Evolutionary conservation across 106 monocot species (phyloP), one percentile per base, ranked within the genome.

Genomic region (Iris macrosiphon): DNA sequence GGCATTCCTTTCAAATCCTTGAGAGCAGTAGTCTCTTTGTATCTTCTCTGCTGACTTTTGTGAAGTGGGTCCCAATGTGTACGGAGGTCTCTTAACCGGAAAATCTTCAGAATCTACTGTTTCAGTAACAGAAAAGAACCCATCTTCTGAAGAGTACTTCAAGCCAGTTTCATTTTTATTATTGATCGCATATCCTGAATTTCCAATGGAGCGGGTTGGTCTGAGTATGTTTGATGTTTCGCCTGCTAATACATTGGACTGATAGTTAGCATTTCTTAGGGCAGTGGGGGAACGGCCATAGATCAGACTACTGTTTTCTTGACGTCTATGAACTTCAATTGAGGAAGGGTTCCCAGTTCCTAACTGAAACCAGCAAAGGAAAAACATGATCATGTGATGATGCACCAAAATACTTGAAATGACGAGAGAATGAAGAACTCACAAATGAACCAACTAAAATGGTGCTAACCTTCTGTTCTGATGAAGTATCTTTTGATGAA

Each of bases 1-100:
- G 13, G 52, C 4, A 52, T 76, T 59, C 52, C 42, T 61, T 61
- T 77, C 79, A 38, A 21, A 19, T 33, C 50, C 72, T 22, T 63
- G 69, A 59, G 35, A 50, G n/a, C 45, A 35, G 52, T 62, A 55
- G 57, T 73, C 60, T 76, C 52, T 71, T 22, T 49, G 60, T 43
- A 24, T 39, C 61, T 66, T 74, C 11, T 71, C 55, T 17, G 40
- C 60, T 14, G 55, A 48, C 26, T 85, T 79, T 45, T 75, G 76
- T 33, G 72, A 56, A 35, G 52, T 60, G 7, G 72, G 25, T n/a
- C 67, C 76, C 49, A 71, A 12, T 25, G 57, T 74, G 66, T 95
- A 95, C 4, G 95, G n/a, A n/a, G n/a, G n/a, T n/a, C n/a, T n/a
- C n/a, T n/a, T n/a, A n/a, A n/a, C n/a, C n/a, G n/a, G n/a, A n/a